These are phyloP conservation scores for Capsicum chinense DNA, from an alignment of 257 asterid species.

Conservation along the genomic window DNA sequence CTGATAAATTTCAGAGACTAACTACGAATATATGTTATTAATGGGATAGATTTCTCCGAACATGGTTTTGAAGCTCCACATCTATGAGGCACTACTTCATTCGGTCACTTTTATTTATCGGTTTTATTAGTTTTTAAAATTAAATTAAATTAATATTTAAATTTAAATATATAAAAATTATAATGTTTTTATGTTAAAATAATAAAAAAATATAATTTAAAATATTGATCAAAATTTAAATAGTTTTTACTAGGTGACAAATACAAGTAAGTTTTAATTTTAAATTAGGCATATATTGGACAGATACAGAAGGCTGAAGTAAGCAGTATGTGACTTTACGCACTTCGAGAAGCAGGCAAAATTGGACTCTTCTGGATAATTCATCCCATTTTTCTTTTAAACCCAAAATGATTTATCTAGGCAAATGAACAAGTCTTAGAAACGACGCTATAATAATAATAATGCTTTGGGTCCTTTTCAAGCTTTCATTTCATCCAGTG, in stretches of 20 bases:
- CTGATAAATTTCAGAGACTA: too few species aligned
- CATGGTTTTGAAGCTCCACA: conserved; percentile 4
- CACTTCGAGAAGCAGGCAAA: conserved; percentile 38
- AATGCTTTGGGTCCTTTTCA: conserved; percentile 12
- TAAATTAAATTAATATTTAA: too few species aligned
- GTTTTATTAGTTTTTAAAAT: too few species aligned
- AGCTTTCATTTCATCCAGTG: not conserved
- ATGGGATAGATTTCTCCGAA: conserved; percentile 2
- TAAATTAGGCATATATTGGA: not conserved
- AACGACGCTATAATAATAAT: not conserved
- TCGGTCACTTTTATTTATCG: too few species aligned
- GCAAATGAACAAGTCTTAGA: not conserved
- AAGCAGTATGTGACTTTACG: conserved; percentile 31
- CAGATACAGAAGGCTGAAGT: conserved; percentile 29
- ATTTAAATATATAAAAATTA: too few species aligned
- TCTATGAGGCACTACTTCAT: not conserved
- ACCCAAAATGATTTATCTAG: not conserved
- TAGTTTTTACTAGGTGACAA: too few species aligned
- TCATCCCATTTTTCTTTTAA: not conserved
- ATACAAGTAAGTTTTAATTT: not conserved
- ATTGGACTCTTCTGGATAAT: conserved; percentile 36
- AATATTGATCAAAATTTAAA: too few species aligned
- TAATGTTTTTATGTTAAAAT: too few species aligned
- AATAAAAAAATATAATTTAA: too few species aligned
- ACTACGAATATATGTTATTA: not conserved